Conservation (phyloP, 768 basidiomycete genomes). For the Leccinum longicurvipes region DNA sequence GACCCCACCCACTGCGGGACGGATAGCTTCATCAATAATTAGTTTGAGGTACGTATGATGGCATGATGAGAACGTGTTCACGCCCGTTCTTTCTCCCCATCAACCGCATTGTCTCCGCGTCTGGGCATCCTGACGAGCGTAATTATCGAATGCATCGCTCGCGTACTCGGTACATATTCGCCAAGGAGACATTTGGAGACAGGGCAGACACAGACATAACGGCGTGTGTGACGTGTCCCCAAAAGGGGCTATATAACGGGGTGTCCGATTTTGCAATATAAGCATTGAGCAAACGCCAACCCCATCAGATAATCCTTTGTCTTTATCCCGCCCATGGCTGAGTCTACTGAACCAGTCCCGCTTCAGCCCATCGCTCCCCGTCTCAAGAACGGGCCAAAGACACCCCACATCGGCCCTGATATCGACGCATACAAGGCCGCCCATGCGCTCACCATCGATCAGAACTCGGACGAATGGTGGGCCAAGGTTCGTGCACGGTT, state of each 20-base stretch:
- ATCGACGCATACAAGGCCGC: slow-evolving; percentile 66
- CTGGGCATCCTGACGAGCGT: not conserved
- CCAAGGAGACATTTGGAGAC: not conserved
- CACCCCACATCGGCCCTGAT: slow-evolving; percentile 77
- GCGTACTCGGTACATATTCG: not conserved
- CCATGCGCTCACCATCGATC: slow-evolving; percentile 71
- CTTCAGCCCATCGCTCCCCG: slow-evolving; percentile 79
- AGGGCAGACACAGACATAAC: not conserved
- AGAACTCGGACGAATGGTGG: slow-evolving; percentile 86
- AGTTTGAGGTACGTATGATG: not conserved
- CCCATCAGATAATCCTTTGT: not conserved
- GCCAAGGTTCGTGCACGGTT: slow-evolving; percentile 49
- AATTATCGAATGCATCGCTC: not conserved
- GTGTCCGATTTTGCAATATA: slow-evolving; percentile 14
- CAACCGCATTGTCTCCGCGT: slow-evolving; percentile 25
- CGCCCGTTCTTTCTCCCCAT: slow-evolving; percentile 25
- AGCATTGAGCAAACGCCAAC: not conserved
- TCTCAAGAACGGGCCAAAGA: slow-evolving; percentile 57
- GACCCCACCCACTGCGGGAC: not conserved
- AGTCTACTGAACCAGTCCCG: slow-evolving; percentile 30
- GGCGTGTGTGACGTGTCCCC: slow-evolving; percentile 16
- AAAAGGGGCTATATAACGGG: slow-evolving; percentile 14
- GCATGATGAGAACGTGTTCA: not conserved
- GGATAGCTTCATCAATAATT: not conserved
- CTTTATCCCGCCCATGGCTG: slow-evolving; percentile 36